Percentiles rank a stretch among this genome's conserved stretches.
Evolutionary conservation across 371 early-diverging fungal species (phyloP).

Genomic region (Batrachochytrium dendrobatidis): DNA sequence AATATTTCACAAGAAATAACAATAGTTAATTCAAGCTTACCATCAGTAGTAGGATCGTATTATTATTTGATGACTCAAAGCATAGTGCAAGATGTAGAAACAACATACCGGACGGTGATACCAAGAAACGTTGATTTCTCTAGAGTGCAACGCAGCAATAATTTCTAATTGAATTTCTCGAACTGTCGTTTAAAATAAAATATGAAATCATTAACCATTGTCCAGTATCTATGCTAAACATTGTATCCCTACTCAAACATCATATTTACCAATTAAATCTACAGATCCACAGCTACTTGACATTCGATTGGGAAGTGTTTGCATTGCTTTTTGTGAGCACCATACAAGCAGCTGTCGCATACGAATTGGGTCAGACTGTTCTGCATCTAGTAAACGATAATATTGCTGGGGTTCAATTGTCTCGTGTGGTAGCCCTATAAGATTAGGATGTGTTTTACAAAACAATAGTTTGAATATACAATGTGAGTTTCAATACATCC

Average conservation of each 20-base stretch:
- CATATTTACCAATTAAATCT: not conserved
- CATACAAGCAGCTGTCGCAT: slow-evolving; percentile 63
- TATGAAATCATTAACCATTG: not conserved
- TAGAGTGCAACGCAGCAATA: slow-evolving; percentile 30
- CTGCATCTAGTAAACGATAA: slow-evolving; percentile 61
- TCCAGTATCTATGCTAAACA: not conserved
- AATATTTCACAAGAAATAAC: no score
- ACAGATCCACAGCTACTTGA: not conserved
- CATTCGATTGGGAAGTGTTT: not conserved
- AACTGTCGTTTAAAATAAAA: slow-evolving; percentile 18
- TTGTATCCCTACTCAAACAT: no score
- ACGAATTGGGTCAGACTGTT: slow-evolving; percentile 56
- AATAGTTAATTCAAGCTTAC: no score
- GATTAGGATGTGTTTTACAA: no score
- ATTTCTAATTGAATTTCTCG: slow-evolving; percentile 42
- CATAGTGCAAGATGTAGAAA: not conserved
- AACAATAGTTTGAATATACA: not conserved
- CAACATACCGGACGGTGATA: slow-evolving; percentile 40
- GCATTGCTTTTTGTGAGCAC: slow-evolving; percentile 36
- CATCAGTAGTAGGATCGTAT: no score
- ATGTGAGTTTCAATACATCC: no score
- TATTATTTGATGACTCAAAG: no score
- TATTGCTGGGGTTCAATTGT: slow-evolving; percentile 44
- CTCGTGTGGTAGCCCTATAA: slow-evolving; percentile 55
- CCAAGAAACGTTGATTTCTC: slow-evolving; percentile 47